Conservation (phyloP, 352 stramenopile species). For the Globisporangium okanoganense region DNA sequence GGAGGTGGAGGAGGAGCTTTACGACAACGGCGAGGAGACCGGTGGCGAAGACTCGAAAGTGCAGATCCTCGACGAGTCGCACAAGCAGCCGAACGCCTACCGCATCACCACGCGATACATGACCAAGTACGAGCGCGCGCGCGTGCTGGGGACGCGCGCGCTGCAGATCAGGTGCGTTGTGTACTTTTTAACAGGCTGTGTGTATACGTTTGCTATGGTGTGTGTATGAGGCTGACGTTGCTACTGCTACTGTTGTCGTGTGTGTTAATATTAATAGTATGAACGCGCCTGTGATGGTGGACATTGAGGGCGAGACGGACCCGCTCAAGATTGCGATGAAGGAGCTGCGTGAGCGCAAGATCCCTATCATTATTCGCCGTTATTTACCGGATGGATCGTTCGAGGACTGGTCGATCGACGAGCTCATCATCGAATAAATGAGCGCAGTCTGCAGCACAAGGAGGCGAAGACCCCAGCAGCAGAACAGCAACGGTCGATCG, state of each 20-base stretch:
- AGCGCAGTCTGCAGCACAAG: constrained; percentile 11
- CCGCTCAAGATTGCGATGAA: constrained; percentile 99
- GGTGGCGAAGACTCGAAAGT: constrained; percentile 56
- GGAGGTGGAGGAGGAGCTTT: constrained; percentile 67
- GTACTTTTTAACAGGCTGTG: not conserved
- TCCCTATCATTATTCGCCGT: constrained; percentile 99
- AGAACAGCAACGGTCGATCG: not conserved
- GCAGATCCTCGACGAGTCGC: constrained; percentile 79
- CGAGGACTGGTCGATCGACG: constrained; percentile 99
- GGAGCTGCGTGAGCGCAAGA: constrained; percentile 98
- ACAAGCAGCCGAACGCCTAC: constrained; percentile 83
- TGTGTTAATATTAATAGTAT: constrained; percentile 47
- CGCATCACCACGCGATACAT: constrained; percentile 98
- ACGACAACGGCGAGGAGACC: constrained; percentile 57
- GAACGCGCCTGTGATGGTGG: constrained; percentile 95
- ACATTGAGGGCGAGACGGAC: constrained; percentile 98
- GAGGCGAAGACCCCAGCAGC: not conserved
- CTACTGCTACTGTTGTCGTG: not conserved
- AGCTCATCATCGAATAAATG: constrained; percentile 97
- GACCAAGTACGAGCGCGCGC: constrained; percentile 99
- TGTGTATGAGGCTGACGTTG: not conserved
- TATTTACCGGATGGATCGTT: constrained; percentile 99
- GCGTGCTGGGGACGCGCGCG: constrained; percentile 97
- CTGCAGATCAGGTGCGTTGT: constrained; percentile 95
- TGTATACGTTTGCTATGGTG: not conserved